phyloP scores from a whole-genome alignment of 1,284 basidiomycete genomes.

The Trametes polyzona region DNA sequence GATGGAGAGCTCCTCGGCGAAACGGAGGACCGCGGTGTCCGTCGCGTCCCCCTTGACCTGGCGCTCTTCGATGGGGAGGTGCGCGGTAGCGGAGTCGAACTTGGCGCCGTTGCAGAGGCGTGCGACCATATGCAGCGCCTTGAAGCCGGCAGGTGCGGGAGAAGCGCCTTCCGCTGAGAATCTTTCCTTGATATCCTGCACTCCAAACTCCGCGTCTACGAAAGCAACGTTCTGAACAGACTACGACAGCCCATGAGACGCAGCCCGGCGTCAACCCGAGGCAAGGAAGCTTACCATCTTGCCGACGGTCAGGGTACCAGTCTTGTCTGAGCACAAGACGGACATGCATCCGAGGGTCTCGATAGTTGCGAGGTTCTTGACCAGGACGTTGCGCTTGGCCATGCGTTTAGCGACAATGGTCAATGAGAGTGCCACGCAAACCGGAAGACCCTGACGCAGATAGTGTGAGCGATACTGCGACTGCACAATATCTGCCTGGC shows the following conservation, averaged over 20 bases:
- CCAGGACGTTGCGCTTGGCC: constrained; percentile 55
- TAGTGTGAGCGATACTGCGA: constrained; percentile 18
- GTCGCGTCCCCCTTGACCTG: constrained; percentile 66
- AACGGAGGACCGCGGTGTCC: constrained; percentile 64
- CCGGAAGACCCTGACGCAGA: constrained; percentile 46
- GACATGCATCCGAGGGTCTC: constrained; percentile 64
- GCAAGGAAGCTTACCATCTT: constrained; percentile 27
- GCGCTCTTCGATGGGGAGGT: constrained; percentile 46
- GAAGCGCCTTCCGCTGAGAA: constrained; percentile 22
- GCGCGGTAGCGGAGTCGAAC: constrained; percentile 47
- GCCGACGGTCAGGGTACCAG: constrained; percentile 31
- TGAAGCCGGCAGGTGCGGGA: constrained; percentile 27
- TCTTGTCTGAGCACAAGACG: constrained; percentile 41
- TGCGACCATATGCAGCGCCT: constrained; percentile 48
- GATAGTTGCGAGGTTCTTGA: constrained; percentile 63
- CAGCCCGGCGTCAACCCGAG: background rate
- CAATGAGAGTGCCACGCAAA: constrained; percentile 54
- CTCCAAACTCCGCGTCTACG: constrained; percentile 39
- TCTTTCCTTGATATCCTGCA: constrained; percentile 34
- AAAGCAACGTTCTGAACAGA: constrained; percentile 48
- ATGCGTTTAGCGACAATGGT: constrained; percentile 56
- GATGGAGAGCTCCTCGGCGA: constrained; percentile 50
- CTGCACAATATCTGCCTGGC: background rate
- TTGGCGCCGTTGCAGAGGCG: constrained; percentile 66
- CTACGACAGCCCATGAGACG: constrained; percentile 22